phyloP scores from a whole-genome alignment of 345 rosid species.

The Gossypium australe region DNA sequence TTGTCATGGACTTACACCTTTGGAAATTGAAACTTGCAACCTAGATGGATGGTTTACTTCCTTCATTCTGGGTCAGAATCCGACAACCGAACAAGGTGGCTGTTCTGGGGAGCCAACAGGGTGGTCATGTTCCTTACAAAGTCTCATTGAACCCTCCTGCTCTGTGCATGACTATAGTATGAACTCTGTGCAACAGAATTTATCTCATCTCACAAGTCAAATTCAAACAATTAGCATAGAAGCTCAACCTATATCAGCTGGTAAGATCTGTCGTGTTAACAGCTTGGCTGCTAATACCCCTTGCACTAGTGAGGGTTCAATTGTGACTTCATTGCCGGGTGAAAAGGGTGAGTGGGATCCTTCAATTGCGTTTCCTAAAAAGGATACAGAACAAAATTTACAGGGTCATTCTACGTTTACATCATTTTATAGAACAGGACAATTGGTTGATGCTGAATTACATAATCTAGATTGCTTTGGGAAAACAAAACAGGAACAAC shows the following conservation, averaged over 20 bases:
- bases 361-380: conserved; percentile 2
- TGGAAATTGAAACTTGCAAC: conserved; percentile 32
- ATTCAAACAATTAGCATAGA: conserved; percentile 5
- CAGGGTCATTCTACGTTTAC: conserved; percentile 10
- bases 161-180: conserved; percentile 7
- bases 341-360: not conserved
- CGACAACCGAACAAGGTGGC: conserved; percentile 32
- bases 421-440: conserved; percentile 19
- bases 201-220: conserved; percentile 16
- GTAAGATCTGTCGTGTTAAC: conserved; percentile 9
- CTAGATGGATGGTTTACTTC: conserved; percentile 57
- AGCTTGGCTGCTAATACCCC: not conserved
- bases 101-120: conserved; percentile 37
- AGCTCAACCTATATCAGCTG: conserved; percentile 13
- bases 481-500: conserved; percentile 9
- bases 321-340: not conserved
- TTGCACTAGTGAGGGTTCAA: not conserved
- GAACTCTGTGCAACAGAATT: conserved; percentile 3
- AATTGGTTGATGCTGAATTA: conserved; percentile 16
- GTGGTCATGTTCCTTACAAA: conserved; percentile 27
- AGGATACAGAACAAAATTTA: not conserved
- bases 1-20: conserved; percentile 10
- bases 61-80: conserved; percentile 28
- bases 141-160: conserved; percentile 18
- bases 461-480: conserved; percentile 9